Evolutionary conservation across 192 early-diverging fungal genomes (phyloP), one percentile per base, ranked within the genome.

Genomic region (Rhizophagus clarus): DNA sequence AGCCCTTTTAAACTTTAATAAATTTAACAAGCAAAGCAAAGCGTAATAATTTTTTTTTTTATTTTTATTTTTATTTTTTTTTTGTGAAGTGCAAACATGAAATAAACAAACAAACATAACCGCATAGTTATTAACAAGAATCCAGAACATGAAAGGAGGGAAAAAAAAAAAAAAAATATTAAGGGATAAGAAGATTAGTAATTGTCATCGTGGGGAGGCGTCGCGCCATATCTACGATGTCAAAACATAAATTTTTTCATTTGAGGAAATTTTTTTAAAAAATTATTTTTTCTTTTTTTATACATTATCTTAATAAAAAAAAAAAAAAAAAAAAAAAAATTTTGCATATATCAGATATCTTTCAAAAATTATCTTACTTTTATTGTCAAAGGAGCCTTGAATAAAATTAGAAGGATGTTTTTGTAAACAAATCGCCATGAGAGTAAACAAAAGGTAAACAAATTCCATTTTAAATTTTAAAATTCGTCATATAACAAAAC

Each of bases 351-450:
- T n/a, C n/a, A n/a, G n/a, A n/a, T n/a, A n/a, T n/a, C n/a, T n/a
- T n/a, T n/a, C n/a, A n/a, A n/a, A n/a, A n/a, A n/a, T n/a, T n/a
- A n/a, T 12, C 14, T 32, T 34, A 10, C 15, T 34, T n/a, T n/a
- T n/a, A 32, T n/a, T 34, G 34, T 70, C 22, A n/a, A 70, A n/a
- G 5, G 68, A 20, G 10, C 1, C 29, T 31, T 31, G 22, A 22
- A 70, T 70, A 37, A 70, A 70, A 40, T 9, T 20, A 37, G 68
- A 40, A 70, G 26, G 20, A 34, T 31, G 14, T 70, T 70, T n/a
- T 70, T 7, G 32, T 70, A 70, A 70, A 70, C 34, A 70, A 68
- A 45, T 70, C 2, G 68, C 68, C 68, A 70, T 70, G 68, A 70
- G 68, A 42, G 22, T 70, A 70, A 70, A 70, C 68, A 70, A 32